Evolutionary conservation across 2,329 filamentous ascomycete species (phyloP), one percentile per base, ranked within the genome.

Genomic region (Colletotrichum tropicale): DNA sequence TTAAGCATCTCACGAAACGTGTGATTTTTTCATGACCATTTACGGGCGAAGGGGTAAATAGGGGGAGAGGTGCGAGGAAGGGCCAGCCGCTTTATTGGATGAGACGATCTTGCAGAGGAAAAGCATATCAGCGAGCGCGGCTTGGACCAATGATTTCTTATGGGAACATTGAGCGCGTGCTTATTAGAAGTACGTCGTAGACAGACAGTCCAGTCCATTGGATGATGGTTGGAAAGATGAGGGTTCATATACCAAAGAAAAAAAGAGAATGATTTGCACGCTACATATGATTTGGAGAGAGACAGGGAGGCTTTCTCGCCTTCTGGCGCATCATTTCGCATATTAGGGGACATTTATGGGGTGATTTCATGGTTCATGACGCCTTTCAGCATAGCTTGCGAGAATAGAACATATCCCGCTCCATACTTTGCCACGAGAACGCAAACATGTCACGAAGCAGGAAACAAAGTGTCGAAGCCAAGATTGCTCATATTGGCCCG

Each of bases 1-100:
- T 79, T 91, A 81, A 52, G 38, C 43, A 52, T 52, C n/a, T 3
- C 5, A 52, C 43, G 81, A 48, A 28, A 80, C 21, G 24, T 77
- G n/a, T 32, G 34, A 8, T 26, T 24, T 24, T 43, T 28, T 64
- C 7, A 43, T 21, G 36, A 26, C 34, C 18, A 26, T 15, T 16
- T 28, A 64, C 12, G 15, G 21, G 24, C 16, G 21, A 36, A 12
- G 34, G 60, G 32, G n/a, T 24, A 21, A 64, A 32, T 8, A 16
- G 13, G 30, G 56, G 30, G 8, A 21, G 18, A 38, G 70, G 48
- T 34, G 70, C 34, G 70, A 74, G 58, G 65, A 68, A 62, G 56
- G 32, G 12, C 48, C 55, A 38, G 58, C 36, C 65, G 34, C 43
- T 26, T 21, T 52, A 13, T 13, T 71, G 38, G 71, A 67, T 36